phyloP scores from a whole-genome alignment of 768 basidiomycete species.

The Leccinellum albellum region DNA sequence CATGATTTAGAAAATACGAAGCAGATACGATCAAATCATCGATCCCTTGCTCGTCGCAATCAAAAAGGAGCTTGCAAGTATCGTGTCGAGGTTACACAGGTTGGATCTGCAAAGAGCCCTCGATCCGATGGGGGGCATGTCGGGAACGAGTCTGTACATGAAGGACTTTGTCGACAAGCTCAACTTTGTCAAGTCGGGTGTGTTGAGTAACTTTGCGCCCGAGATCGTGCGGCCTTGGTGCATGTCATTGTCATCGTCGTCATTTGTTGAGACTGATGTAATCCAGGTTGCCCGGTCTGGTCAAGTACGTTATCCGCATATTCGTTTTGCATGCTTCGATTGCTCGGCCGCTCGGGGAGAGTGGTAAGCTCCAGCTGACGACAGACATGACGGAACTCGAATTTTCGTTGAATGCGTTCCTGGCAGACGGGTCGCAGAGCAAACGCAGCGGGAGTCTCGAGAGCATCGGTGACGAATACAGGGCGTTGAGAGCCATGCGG shows the following conservation, averaged over 20 bases:
- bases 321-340: slow-evolving; percentile 96
- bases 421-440: slow-evolving; percentile 52
- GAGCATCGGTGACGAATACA: slow-evolving; percentile 83
- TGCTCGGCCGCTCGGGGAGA: slow-evolving; percentile 85
- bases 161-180: slow-evolving; percentile 79
- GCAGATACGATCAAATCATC: slow-evolving; percentile 51
- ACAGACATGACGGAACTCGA: slow-evolving; percentile 97
- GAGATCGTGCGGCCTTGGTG: slow-evolving; percentile 76
- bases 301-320: slow-evolving; percentile 74
- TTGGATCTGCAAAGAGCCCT: slow-evolving; percentile 73
- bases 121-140: slow-evolving; percentile 56
- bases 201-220: slow-evolving; percentile 73
- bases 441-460: slow-evolving; percentile 68
- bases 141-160: slow-evolving; percentile 74
- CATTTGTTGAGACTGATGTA: background rate
- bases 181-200: slow-evolving; percentile 71
- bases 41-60: slow-evolving; percentile 66
- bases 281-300: slow-evolving; percentile 59
- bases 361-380: slow-evolving; percentile 90
- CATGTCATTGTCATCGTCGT: background rate
- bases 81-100: slow-evolving; percentile 80
- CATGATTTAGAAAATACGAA: slow-evolving; percentile 20
- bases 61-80: slow-evolving; percentile 74
- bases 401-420: slow-evolving; percentile 82
- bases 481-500: slow-evolving; percentile 82